A percentile compares a stretch with the other conserved stretches of the same genome.
These are phyloP conservation scores for Arthroderma uncinatum DNA, from an alignment of 2,329 filamentous ascomycete genomes.

Conservation along the genomic window DNA sequence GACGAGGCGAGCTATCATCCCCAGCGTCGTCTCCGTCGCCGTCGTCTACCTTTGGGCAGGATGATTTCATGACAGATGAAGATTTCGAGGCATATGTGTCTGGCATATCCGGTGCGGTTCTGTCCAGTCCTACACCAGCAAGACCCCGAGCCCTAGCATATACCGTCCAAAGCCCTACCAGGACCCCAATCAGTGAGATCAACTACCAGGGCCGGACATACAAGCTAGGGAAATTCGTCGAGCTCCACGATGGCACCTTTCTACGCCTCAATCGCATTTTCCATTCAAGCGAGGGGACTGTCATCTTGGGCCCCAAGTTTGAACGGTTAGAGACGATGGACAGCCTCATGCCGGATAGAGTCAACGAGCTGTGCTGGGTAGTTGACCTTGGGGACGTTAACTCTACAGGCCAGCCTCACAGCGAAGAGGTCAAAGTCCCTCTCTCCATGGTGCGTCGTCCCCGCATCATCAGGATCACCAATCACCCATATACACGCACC, in stretches of 20 bases:
- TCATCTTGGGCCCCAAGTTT: conserved; percentile 32
- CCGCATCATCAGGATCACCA: conserved; percentile 45
- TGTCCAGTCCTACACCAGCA: not conserved
- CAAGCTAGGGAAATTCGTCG: conserved; percentile 24
- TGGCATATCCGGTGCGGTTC: conserved; percentile 6
- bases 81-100: conserved; percentile 16
- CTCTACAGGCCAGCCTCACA: conserved; percentile 7
- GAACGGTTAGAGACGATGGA: conserved; percentile 24
- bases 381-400: conserved; percentile 21
- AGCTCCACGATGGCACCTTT: conserved; percentile 32
- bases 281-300: conserved; percentile 15
- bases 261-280: conserved; percentile 32
- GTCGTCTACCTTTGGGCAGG: conserved; percentile 7
- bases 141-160: not conserved
- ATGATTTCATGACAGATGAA: conserved; percentile 22
- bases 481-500: conserved; percentile 37
- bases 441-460: conserved; percentile 30
- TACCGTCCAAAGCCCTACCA: not conserved
- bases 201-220: conserved; percentile 18
- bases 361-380: conserved; percentile 39
- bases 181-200: conserved; percentile 8
- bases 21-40: not conserved
- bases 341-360: conserved; percentile 27
- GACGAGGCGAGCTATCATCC: not conserved
- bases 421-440: conserved; percentile 29